Evolutionary conservation across 2,329 filamentous ascomycete species (phyloP), one percentile per base, ranked within the genome.

Genomic region (Dissoconium aciculare): DNA sequence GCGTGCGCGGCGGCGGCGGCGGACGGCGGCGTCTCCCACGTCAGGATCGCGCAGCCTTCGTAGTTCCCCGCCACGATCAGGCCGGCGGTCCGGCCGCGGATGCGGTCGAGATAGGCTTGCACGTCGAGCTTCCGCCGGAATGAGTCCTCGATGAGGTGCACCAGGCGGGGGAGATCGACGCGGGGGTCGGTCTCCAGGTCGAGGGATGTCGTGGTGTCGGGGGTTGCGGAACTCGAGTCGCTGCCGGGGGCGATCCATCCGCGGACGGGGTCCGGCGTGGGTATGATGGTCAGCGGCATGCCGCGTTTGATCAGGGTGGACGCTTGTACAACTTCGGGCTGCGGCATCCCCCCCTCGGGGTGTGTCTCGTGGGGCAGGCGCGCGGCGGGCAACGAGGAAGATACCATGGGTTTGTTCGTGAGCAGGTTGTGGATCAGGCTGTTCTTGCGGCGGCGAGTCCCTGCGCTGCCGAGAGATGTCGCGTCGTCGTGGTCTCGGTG

Each of bases 41-140:
- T 98, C 12, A 95, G 62, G 26, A 98, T 78, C 2, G 89, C 89
- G 1, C 83, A 85, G 31, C 89, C 89, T 62, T 98, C 89, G 55
- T 98, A 98, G 49, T 93, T 80, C 5, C 89, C 89, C 0, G 87
- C 89, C 29, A 98, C 80, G 40, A 98, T 94, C 32, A 98, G 66
- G 3, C 87, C 89, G 0, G 89, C 89, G 9, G 95, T 67, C 16
- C 78, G 79, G 32, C 77, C 67, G 30, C 79, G 69, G 32, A 95
- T 74, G n/a, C 89, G 75, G 11, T 67, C 57, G 10, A 98, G 63
- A 50, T 95, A 98, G 52, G 87, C 71, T 13, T 77, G 61, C 0
- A 87, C 72, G 49, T 98, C 80, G 3, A 98, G 68, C 49, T 79
- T 79, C 24, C 85, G 71, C 35, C 74, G 71, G 52, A 98, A 98